Base-by-base conservation (phyloP, 805 yeast species). In the Komagataella ulmi region DNA sequence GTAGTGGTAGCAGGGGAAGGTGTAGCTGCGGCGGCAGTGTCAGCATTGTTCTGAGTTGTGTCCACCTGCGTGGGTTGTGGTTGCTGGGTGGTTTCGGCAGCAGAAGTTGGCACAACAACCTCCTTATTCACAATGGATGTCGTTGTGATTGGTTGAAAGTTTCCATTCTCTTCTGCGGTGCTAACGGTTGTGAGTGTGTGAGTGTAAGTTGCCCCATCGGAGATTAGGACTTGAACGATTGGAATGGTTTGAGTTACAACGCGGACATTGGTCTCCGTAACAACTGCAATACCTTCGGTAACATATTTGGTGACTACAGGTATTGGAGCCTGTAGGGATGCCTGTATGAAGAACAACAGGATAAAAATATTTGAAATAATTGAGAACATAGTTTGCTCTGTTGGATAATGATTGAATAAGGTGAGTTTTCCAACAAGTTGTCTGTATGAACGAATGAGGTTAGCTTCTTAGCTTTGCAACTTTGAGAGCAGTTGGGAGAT, bases 141-240 rank as follows among this genome's bases (percentile, higher is more conserved):
- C 7, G 61, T 58, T 18, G 57, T 54, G 8, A 60, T 54, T 21
- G 59, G 54, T 12, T 51, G 52, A n/a, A 55, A 49, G 30, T 24
- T 45, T 3, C 45, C 53, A 17, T 51, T 51, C 10, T 51, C 56
- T 6, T 54, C 56, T 12, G 51, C 24, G 21, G 58, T 62, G 17
- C 75, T 67, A 19, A 72, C 69, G 40, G 68, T 61, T 8, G 71
- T 65, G 51, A 69, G 60, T 23, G 83, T 79, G 53, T 61, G 59
- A 14, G 82, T 77, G 56, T 69, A 75, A 44, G 79, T 74, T 45
- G 66, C 75, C 49, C 78, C 80, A 58, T 75, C 70, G 7, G 79
- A 75, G 50, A 78, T 70, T 46, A 76, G 66, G 17, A 78, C 63
- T 55, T 76, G 74, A 44, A 78, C 81, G 17, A 80, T 72, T 23